Evolutionary conservation across 495 filamentous ascomycete species (phyloP), one percentile per base, ranked within the genome.

Genomic region (Penicillium samsonianum): DNA sequence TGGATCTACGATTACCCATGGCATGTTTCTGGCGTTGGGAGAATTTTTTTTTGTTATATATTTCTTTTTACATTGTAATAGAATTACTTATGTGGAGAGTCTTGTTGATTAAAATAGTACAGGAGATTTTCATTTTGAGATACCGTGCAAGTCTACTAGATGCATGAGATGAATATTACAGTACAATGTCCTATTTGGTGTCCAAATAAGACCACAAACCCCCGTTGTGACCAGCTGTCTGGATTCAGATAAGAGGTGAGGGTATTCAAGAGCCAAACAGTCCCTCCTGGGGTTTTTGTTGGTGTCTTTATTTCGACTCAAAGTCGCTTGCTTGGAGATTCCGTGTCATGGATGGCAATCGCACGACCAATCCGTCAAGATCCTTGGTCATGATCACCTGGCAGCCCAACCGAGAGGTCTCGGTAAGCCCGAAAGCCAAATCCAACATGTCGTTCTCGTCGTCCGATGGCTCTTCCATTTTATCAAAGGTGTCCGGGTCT

Each of bases 361-460:
- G 87, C 22, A 98, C 91, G 53, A 82, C 78, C 62, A 98, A 45
- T 1, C 94, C 94, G 67, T 98, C 90, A 53, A 98, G 75, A 60
- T 93, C 90, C 72, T 90, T 90, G 20, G 70, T 87, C 93, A 98
- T 97, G 63, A 85, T 70, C 28, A 98, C 89, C 78, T 98, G 94
- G 73, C 94, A 98, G 7, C 94, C 94, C 45, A 98, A 73, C n/a
- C 94, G 83, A 43, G 90, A 96, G 45, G 95, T 98, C 78, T 98
- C 94, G 7, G 92, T 97, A 63, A 98, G 67, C 0, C 94, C 94
- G 71, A 98, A 98, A 0, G 94, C 94, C 57, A 98, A 71, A 70
- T 98, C 94, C 64, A 98, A 78, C 94, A 98, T 98, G 74, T 98
- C 94, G 71, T 98, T 98, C 82, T 98, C 94, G 70, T 98, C 95